phyloP scores from a whole-genome alignment of 768 basidiomycete species.

The Macrocybe gigantea region DNA sequence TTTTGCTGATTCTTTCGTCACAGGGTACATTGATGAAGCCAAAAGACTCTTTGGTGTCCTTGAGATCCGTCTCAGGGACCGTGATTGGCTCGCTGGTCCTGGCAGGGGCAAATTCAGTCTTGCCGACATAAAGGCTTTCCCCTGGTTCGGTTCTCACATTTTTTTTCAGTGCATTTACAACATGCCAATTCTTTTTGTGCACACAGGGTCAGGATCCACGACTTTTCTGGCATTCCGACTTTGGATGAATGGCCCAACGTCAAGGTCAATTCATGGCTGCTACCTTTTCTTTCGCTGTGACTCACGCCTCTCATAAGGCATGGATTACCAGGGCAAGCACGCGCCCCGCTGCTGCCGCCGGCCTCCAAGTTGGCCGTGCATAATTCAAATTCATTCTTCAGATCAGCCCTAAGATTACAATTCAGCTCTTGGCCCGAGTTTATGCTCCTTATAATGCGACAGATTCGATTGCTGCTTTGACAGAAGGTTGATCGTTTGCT shows the following conservation, averaged over 20 bases:
- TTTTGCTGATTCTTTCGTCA: slow-evolving; percentile 10
- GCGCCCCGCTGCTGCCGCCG: slow-evolving; percentile 15
- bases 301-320: slow-evolving; percentile 5
- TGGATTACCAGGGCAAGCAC: slow-evolving; percentile 15
- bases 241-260: slow-evolving; percentile 17
- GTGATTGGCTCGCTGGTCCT: slow-evolving; percentile 79
- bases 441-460: slow-evolving; percentile 2
- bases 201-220: slow-evolving; percentile 49
- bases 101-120: slow-evolving; percentile 61
- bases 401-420: background rate
- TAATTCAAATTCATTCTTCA: background rate
- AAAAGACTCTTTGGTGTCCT: slow-evolving; percentile 80
- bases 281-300: background rate
- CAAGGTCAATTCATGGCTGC: slow-evolving; percentile 10
- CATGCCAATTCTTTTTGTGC: background rate
- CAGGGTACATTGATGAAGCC: slow-evolving; percentile 78
- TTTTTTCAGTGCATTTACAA: background rate
- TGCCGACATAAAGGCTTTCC: slow-evolving; percentile 65
- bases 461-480: slow-evolving; percentile 9
- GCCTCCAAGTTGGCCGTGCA: slow-evolving; percentile 8
- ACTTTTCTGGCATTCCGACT: slow-evolving; percentile 26
- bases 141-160: slow-evolving; percentile 40
- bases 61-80: slow-evolving; percentile 64
- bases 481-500: slow-evolving; percentile 7
- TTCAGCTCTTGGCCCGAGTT: background rate